Evolutionary conservation across 2,329 filamentous ascomycete genomes (phyloP).

Genomic region (Phaeophleospora eucalypticola): DNA sequence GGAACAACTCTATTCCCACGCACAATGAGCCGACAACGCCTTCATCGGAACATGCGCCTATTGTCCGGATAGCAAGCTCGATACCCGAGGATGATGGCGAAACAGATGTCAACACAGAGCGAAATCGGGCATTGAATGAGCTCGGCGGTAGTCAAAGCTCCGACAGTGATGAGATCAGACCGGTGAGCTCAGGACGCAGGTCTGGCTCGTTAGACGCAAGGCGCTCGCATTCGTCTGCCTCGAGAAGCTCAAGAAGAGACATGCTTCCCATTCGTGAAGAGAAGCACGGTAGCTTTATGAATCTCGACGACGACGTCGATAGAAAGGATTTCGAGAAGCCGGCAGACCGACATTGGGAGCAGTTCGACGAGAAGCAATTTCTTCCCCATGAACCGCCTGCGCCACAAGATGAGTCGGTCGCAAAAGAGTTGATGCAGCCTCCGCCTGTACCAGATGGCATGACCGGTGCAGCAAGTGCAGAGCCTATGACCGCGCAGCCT

Average conservation of each 20-base stretch:
- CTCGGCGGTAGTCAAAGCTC: conserved; percentile 7
- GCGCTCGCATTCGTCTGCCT: neutral
- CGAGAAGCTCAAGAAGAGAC: conserved; percentile 1
- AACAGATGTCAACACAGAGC: neutral
- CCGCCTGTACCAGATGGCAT: conserved; percentile 18
- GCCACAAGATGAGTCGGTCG: conserved; percentile 17
- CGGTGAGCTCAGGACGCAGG: conserved; percentile 6
- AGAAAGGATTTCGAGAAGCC: conserved; percentile 5
- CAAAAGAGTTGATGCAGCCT: conserved; percentile 10
- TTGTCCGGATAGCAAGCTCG: neutral
- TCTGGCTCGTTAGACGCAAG: neutral
- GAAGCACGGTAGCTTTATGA: conserved; percentile 18
- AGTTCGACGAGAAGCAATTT: conserved; percentile 5
- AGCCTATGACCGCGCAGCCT: conserved; percentile 15
- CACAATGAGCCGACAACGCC: too few relatives aligned
- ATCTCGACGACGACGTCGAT: conserved; percentile 14
- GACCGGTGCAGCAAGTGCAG: conserved; percentile 15
- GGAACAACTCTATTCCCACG: too few relatives aligned
- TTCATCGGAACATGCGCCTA: neutral
- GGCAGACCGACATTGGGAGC: neutral
- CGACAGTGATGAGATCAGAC: conserved; percentile 11
- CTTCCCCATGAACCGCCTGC: conserved; percentile 11
- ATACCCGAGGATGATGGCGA: neutral
- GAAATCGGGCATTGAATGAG: conserved; percentile 7
- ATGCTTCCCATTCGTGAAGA: conserved; percentile 2